Evolutionary conservation across 1,139 yeast genomes (phyloP).

Genomic region (Scheffersomyces illinoinensis): DNA sequence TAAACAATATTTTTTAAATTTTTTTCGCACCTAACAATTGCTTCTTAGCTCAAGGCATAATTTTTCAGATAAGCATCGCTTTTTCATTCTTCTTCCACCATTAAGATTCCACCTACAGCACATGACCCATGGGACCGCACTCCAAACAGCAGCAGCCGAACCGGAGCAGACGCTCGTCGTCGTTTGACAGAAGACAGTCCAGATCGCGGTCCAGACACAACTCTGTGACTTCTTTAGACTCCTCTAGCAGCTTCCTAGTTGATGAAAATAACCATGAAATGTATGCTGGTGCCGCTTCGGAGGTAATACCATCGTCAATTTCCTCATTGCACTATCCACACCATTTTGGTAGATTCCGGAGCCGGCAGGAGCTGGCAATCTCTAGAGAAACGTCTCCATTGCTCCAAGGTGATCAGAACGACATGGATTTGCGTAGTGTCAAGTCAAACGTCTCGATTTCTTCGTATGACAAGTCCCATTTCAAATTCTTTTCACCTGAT

Average conservation of each 20-base stretch:
- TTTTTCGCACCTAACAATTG: neutral
- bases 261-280: constrained; percentile 66
- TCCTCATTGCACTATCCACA: constrained; percentile 82
- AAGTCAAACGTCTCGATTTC: constrained; percentile 28
- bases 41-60: neutral
- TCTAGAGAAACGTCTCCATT: constrained; percentile 44
- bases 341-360: constrained; percentile 39
- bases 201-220: constrained; percentile 32
- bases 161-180: constrained; percentile 8
- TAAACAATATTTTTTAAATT: neutral
- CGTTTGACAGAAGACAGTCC: constrained; percentile 12
- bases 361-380: constrained; percentile 23
- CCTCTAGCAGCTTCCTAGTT: constrained; percentile 27
- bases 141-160: neutral
- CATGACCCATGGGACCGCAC: neutral
- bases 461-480: constrained; percentile 44
- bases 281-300: constrained; percentile 89
- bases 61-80: neutral
- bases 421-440: constrained; percentile 27
- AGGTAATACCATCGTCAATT: constrained; percentile 86
- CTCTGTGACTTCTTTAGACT: constrained; percentile 43
- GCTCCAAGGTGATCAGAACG: constrained; percentile 25
- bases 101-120: neutral
- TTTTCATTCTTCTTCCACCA: neutral
- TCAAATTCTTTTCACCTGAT: constrained; percentile 78